Evolutionary conservation across 805 yeast species (phyloP).

Genomic region (Schwanniomyces vanrijiae): DNA sequence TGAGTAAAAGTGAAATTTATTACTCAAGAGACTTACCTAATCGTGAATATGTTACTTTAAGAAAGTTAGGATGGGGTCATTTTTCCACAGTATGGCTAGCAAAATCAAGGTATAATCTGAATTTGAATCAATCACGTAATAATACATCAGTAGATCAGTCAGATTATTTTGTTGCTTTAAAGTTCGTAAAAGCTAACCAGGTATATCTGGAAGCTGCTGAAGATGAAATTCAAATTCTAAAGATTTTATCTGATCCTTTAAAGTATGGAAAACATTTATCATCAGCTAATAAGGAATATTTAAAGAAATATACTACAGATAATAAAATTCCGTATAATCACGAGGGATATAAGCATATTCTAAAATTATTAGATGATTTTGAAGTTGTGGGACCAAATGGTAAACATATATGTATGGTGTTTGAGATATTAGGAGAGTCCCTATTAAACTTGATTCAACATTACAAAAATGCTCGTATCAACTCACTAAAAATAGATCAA

Average conservation of each 20-base stretch:
- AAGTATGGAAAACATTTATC: slow-evolving; percentile 12
- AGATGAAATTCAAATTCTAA: slow-evolving; percentile 58
- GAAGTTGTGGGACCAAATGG: slow-evolving; percentile 62
- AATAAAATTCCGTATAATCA: slow-evolving; percentile 21
- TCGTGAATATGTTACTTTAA: slow-evolving; percentile 44
- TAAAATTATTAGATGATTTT: slow-evolving; percentile 56
- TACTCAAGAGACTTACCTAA: slow-evolving; percentile 36
- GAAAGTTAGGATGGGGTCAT: slow-evolving; percentile 73
- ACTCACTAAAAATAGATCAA: background rate
- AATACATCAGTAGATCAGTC: slow-evolving; percentile 7
- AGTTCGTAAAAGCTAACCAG: slow-evolving; percentile 55
- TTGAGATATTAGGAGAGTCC: slow-evolving; percentile 65
- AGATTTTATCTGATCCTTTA: slow-evolving; percentile 27
- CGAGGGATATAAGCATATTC: slow-evolving; percentile 53
- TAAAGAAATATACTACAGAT: slow-evolving; percentile 3
- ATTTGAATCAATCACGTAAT: slow-evolving; percentile 19
- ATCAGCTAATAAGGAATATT: slow-evolving; percentile 8
- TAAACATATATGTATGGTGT: slow-evolving; percentile 63
- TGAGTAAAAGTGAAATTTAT: slow-evolving; percentile 53
- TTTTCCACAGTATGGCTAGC: slow-evolving; percentile 75
- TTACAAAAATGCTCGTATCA: slow-evolving; percentile 27
- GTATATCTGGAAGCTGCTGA: slow-evolving; percentile 62
- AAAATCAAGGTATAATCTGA: slow-evolving; percentile 10
- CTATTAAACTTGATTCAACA: slow-evolving; percentile 50
- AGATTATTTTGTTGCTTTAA: slow-evolving; percentile 57